These are phyloP conservation scores for Setaria italica DNA, from an alignment of 202 grass and related monocot genomes.

Conservation along the genomic window DNA sequence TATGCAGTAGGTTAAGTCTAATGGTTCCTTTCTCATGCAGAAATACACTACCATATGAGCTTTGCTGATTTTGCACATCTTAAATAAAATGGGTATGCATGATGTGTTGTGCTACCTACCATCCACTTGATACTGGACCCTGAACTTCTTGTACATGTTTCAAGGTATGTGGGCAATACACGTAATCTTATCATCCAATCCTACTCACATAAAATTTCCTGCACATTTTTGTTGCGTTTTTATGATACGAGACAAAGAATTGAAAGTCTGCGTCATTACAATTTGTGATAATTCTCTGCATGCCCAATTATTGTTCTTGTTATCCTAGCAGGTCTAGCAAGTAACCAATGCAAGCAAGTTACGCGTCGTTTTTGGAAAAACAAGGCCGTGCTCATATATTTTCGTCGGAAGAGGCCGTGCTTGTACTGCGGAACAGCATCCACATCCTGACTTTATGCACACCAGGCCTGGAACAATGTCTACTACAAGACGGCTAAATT, in stretches of 20 bases:
- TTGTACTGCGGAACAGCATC: background rate
- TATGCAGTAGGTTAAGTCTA: conserved; percentile 24
- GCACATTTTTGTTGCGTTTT: background rate
- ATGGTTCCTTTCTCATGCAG: background rate
- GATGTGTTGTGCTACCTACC: background rate
- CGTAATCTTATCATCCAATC: background rate
- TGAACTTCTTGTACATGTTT: background rate
- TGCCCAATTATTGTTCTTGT: conserved; percentile 9
- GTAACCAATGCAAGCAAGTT: background rate
- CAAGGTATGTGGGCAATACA: background rate
- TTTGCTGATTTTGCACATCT: background rate
- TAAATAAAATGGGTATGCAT: conserved; percentile 1
- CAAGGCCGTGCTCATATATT: background rate
- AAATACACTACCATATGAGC: background rate
- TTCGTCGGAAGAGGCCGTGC: background rate
- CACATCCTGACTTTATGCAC: conserved; percentile 19
- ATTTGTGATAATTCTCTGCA: background rate
- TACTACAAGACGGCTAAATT: conserved; percentile 25
- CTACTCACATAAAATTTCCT: background rate
- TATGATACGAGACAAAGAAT: background rate
- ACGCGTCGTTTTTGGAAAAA: background rate
- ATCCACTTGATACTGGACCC: background rate
- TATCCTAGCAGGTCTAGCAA: background rate
- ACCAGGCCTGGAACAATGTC: background rate
- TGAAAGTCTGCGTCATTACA: background rate